phyloP scores from a whole-genome alignment of 192 early-diverging fungal genomes.

The Podila horticola region DNA sequence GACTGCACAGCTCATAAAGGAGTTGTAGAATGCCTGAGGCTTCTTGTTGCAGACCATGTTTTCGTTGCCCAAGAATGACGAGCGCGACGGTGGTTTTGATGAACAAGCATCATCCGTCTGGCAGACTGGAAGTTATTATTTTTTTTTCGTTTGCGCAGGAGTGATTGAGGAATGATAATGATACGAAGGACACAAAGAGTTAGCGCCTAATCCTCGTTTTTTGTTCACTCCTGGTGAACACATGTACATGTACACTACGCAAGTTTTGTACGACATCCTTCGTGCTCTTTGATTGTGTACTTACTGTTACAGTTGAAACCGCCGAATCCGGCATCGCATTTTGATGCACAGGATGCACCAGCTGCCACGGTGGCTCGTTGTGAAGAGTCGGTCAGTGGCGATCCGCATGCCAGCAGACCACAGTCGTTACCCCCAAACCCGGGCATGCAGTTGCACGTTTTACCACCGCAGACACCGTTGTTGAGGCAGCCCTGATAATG shows the following conservation, averaged over 20 bases:
- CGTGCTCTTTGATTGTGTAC: not conserved
- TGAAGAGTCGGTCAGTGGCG: slow-evolving; percentile 14
- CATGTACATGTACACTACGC: not conserved
- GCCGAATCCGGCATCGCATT: slow-evolving; percentile 65
- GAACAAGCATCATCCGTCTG: slow-evolving; percentile 55
- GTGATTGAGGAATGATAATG: too few relatives aligned
- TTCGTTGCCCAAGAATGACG: slow-evolving; percentile 43
- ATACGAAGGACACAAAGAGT: too few relatives aligned
- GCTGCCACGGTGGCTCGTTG: slow-evolving; percentile 17
- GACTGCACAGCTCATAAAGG: slow-evolving; percentile 55
- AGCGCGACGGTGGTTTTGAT: slow-evolving; percentile 18
- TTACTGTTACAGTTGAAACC: slow-evolving; percentile 66
- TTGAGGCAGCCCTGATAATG: slow-evolving; percentile 36
- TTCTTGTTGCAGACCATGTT: slow-evolving; percentile 62
- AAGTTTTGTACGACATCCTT: not conserved
- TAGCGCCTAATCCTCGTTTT: too few relatives aligned
- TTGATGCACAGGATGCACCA: not conserved
- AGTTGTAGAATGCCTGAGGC: slow-evolving; percentile 52
- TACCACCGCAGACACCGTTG: slow-evolving; percentile 19
- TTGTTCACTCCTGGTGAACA: not conserved
- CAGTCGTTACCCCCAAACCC: slow-evolving; percentile 44
- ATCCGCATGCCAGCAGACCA: slow-evolving; percentile 30
- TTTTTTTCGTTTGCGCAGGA: not conserved
- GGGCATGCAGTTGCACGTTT: slow-evolving; percentile 19
- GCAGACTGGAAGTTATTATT: slow-evolving; percentile 22